Conservation (phyloP, 805 yeast genomes). For the Suhomyces sp. region DNA sequence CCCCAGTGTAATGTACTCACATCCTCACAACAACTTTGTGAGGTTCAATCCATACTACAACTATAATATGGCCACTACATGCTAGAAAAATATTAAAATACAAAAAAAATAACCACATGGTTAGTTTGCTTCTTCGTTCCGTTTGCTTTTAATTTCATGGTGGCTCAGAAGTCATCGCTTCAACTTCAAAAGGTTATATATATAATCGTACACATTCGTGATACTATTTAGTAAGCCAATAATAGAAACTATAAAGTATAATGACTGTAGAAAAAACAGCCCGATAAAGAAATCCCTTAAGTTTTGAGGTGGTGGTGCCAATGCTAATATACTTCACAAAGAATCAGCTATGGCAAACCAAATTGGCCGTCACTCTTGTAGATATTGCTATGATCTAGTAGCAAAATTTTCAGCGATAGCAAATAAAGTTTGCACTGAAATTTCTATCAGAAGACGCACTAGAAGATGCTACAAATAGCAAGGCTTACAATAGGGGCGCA, state of each 20-base stretch:
- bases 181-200: neutral
- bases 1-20: conserved; percentile 4
- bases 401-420: neutral
- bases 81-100: conserved; percentile 1
- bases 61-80: conserved; percentile 29
- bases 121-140: neutral
- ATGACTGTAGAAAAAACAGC: too few relatives aligned
- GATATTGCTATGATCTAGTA: too few relatives aligned
- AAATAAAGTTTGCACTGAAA: neutral
- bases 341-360: too few relatives aligned
- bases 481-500: neutral
- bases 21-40: conserved; percentile 18
- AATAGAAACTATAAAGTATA: neutral
- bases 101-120: neutral
- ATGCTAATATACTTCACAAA: too few relatives aligned
- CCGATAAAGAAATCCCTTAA: too few relatives aligned
- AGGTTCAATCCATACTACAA: conserved; percentile 40
- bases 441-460: neutral
- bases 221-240: neutral
- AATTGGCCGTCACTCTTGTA: too few relatives aligned
- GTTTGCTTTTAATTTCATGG: neutral
- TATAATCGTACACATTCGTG: neutral
- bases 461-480: neutral
- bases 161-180: neutral
- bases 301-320: too few relatives aligned